Percentiles rank a stretch among this genome's conserved stretches.
phyloP scores from a whole-genome alignment of 805 yeast species.

The Starmerella stellata region DNA sequence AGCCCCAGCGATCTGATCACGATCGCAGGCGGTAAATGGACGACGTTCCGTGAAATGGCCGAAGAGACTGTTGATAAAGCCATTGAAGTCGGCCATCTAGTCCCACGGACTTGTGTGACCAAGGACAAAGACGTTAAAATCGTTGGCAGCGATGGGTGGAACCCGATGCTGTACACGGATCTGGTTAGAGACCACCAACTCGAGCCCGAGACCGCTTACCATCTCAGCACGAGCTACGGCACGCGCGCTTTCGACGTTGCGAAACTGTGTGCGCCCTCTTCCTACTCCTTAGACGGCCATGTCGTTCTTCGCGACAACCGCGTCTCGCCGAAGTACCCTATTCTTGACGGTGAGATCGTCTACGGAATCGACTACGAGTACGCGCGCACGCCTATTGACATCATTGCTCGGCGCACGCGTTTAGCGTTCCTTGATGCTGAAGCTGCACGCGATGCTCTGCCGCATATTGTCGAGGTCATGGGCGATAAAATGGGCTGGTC shows the following conservation, averaged over 20 bases:
- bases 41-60: slow-evolving; percentile 95
- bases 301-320: slow-evolving; percentile 31
- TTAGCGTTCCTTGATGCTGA: slow-evolving; percentile 78
- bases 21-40: slow-evolving; percentile 95
- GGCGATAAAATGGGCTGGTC: slow-evolving; percentile 64
- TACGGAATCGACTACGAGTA: slow-evolving; percentile 71
- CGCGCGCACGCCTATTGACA: slow-evolving; percentile 73
- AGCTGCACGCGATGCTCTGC: slow-evolving; percentile 64
- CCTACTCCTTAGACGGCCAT: slow-evolving; percentile 21
- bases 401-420: slow-evolving; percentile 82
- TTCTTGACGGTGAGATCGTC: slow-evolving; percentile 67
- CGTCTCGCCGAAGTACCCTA: slow-evolving; percentile 38
- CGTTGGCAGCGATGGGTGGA: slow-evolving; percentile 69
- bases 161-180: slow-evolving; percentile 53
- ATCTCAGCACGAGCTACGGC: slow-evolving; percentile 75
- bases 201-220: slow-evolving; percentile 58
- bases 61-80: slow-evolving; percentile 74
- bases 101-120: slow-evolving; percentile 34
- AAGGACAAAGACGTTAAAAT: slow-evolving; percentile 30
- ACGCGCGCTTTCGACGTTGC: slow-evolving; percentile 57
- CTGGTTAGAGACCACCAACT: slow-evolving; percentile 61
- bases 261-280: slow-evolving; percentile 31
- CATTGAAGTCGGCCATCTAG: slow-evolving; percentile 25
- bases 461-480: slow-evolving; percentile 73
- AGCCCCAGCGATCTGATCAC: slow-evolving; percentile 66